A percentile compares a stretch with the other conserved stretches of the same genome.
These are phyloP conservation scores for Blastobotrys parvus DNA, from an alignment of 805 yeast genomes.

Conservation along the genomic window DNA sequence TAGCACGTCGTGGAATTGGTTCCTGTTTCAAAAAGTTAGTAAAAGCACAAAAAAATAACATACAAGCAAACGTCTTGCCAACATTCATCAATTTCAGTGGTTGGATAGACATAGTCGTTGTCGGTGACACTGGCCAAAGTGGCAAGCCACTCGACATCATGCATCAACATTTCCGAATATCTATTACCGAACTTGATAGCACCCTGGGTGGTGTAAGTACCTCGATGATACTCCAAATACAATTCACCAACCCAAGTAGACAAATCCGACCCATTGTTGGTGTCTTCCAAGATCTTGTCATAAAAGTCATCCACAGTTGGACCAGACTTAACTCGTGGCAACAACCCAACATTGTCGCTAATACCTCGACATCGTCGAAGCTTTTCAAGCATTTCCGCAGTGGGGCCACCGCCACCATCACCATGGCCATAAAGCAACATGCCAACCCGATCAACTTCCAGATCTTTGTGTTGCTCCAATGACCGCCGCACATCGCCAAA, in stretches of 20 bases:
- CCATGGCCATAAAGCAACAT: slow-evolving; percentile 85
- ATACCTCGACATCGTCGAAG: slow-evolving; percentile 86
- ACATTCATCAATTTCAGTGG: slow-evolving; percentile 50
- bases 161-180: slow-evolving; percentile 62
- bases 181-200: slow-evolving; percentile 76
- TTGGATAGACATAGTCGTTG: slow-evolving; percentile 60
- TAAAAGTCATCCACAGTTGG: slow-evolving; percentile 74
- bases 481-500: slow-evolving; percentile 88
- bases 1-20: slow-evolving; percentile 96
- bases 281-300: slow-evolving; percentile 49
- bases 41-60: neutral
- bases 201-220: slow-evolving; percentile 94
- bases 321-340: slow-evolving; percentile 79
- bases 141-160: slow-evolving; percentile 79
- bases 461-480: slow-evolving; percentile 70
- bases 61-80: slow-evolving; percentile 89
- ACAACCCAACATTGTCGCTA: slow-evolving; percentile 65
- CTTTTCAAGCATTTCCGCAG: slow-evolving; percentile 87
- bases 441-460: slow-evolving; percentile 72
- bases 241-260: slow-evolving; percentile 93
- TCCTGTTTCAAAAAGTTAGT: slow-evolving; percentile 25
- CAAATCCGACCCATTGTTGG: slow-evolving; percentile 56
- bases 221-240: slow-evolving; percentile 91
- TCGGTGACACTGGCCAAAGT: slow-evolving; percentile 59
- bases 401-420: slow-evolving; percentile 99